Evolutionary conservation across 208 protist genomes (phyloP).

Genomic region (Novymonas esmeraldas): DNA sequence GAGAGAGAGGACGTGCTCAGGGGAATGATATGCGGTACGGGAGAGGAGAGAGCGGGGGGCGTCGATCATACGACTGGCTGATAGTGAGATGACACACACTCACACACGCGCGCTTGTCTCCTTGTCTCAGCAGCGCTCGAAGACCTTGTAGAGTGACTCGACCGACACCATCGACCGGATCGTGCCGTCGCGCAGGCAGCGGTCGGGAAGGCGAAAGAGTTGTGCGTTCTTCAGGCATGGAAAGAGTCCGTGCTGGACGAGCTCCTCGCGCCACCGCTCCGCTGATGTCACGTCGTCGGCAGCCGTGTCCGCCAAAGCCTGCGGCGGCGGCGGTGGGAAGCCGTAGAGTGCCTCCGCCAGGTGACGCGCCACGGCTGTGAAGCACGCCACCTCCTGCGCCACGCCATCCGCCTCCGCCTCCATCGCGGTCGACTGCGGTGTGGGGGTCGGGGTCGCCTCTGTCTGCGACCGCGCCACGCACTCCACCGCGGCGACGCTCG

Average conservation of each 20-base stretch:
- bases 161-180: slow-evolving; percentile 77
- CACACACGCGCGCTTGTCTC: neutral
- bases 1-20: too few relatives aligned
- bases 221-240: slow-evolving; percentile 65
- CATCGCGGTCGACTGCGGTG: slow-evolving; percentile 1
- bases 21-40: too few relatives aligned
- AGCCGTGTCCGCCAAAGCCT: neutral
- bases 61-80: too few relatives aligned
- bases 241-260: slow-evolving; percentile 51
- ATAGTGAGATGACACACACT: too few relatives aligned
- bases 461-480: slow-evolving; percentile 9
- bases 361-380: slow-evolving; percentile 67
- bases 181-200: slow-evolving; percentile 59
- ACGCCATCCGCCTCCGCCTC: slow-evolving; percentile 36
- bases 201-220: slow-evolving; percentile 63
- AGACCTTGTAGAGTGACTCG: slow-evolving; percentile 90
- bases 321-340: slow-evolving; percentile 16
- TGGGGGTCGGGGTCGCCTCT: neutral
- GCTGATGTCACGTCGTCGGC: neutral
- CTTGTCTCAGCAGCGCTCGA: slow-evolving; percentile 78
- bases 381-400: slow-evolving; percentile 70
- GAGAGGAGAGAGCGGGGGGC: too few relatives aligned
- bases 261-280: slow-evolving; percentile 10
- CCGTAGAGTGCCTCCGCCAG: slow-evolving; percentile 79
- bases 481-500: neutral